These are phyloP conservation scores for Salicornia ramosissima DNA, from an alignment of 148 eudicot genomes.

Conservation along the genomic window DNA sequence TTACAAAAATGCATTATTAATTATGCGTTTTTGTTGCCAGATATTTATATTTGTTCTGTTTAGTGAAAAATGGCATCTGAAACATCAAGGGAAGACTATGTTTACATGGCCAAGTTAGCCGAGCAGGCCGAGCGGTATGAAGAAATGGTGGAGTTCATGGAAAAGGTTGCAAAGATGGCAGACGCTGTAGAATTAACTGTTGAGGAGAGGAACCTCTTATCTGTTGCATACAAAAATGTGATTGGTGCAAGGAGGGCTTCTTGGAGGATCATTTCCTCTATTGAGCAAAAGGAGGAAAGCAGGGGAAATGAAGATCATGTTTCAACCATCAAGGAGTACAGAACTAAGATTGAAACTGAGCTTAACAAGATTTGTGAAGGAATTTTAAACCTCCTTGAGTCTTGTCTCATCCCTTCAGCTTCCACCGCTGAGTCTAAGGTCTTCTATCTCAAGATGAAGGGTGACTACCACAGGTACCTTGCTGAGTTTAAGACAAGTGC, in stretches of 20 bases:
- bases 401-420: slow-evolving; percentile 60
- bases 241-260: slow-evolving; percentile 88
- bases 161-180: slow-evolving; percentile 58
- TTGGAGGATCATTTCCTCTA: slow-evolving; percentile 83
- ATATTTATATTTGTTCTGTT: slow-evolving; percentile 8
- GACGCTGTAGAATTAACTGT: slow-evolving; percentile 62
- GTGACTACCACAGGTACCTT: slow-evolving; percentile 72
- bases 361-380: slow-evolving; percentile 75
- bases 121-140: slow-evolving; percentile 90
- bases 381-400: slow-evolving; percentile 61
- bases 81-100: slow-evolving; percentile 58
- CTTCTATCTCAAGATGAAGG: slow-evolving; percentile 87
- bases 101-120: slow-evolving; percentile 80
- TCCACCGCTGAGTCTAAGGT: slow-evolving; percentile 72
- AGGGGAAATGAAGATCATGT: slow-evolving; percentile 81
- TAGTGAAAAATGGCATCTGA: slow-evolving; percentile 39
- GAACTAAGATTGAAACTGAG: slow-evolving; percentile 66
- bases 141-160: slow-evolving; percentile 83
- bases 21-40: slow-evolving; percentile 17
- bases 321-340: slow-evolving; percentile 58
- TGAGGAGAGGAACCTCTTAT: slow-evolving; percentile 76
- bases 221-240: slow-evolving; percentile 83
- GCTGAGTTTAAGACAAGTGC: slow-evolving; percentile 77
- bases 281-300: slow-evolving; percentile 82
- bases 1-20: slow-evolving; percentile 4